Percentiles rank a stretch among this genome's conserved stretches.
Evolutionary conservation across 148 eudicot species (phyloP).

Genomic region (Euryodendron excelsum): DNA sequence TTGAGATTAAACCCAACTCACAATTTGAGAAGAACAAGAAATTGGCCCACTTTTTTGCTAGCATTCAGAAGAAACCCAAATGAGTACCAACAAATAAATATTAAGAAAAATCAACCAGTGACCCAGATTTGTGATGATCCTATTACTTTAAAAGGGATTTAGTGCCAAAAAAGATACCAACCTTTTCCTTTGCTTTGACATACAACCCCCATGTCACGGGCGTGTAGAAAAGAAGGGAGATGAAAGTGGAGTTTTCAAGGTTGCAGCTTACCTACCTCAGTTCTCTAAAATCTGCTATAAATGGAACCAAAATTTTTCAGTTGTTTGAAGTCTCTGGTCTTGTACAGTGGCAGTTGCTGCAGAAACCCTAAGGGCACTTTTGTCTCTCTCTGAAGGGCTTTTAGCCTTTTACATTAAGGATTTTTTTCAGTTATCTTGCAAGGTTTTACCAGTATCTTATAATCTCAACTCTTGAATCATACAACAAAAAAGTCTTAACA

Average conservation of each 20-base stretch:
- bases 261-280: constrained; percentile 6
- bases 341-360: no score
- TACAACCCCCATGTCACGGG: no score
- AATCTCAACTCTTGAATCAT: no score
- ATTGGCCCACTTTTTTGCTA: constrained; percentile 12
- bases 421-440: no score
- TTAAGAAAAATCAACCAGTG: constrained; percentile 11
- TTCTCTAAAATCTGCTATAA: background rate
- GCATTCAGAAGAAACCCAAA: constrained; percentile 23
- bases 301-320: constrained; percentile 10
- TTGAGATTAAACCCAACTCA: constrained; percentile 31
- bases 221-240: no score
- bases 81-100: background rate
- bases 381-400: no score
- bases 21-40: constrained; percentile 7
- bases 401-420: no score
- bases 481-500: no score
- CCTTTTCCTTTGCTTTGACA: no score
- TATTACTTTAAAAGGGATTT: background rate
- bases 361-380: no score
- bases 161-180: no score
- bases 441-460: no score
- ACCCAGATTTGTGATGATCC: background rate
- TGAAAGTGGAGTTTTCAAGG: background rate
- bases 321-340: background rate